phyloP scores from a whole-genome alignment of 495 filamentous ascomycete genomes.

The Tuber umbilicatum region DNA sequence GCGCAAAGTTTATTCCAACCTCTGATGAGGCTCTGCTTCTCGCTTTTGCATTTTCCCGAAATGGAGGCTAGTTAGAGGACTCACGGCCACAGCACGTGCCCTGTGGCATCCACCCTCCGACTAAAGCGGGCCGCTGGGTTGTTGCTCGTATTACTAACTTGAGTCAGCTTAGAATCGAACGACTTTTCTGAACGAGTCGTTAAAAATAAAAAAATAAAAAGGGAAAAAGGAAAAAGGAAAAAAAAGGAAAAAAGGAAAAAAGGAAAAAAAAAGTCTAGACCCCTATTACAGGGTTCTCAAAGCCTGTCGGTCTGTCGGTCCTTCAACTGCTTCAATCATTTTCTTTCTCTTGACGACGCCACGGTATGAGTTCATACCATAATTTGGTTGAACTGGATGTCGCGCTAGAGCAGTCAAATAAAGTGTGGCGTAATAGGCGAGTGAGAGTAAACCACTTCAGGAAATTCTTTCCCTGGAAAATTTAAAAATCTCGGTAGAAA shows the following conservation, averaged over 20 bases:
- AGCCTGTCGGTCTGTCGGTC: not conserved
- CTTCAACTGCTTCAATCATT: not conserved
- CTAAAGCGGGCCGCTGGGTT: not conserved
- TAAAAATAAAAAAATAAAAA: too few species aligned
- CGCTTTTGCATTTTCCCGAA: slow-evolving; percentile 12
- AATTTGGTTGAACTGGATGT: too few species aligned
- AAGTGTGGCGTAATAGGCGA: too few species aligned
- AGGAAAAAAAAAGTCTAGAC: not conserved
- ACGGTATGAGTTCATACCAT: not conserved
- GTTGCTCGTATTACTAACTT: not conserved
- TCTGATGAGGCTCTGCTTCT: slow-evolving; percentile 27
- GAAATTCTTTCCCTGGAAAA: too few species aligned
- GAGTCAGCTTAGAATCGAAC: not conserved
- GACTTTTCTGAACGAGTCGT: not conserved
- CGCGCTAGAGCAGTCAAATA: too few species aligned
- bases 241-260: not conserved
- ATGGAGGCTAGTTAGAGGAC: not conserved
- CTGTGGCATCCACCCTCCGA: not conserved
- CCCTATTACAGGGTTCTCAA: not conserved
- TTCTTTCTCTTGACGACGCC: too few species aligned
- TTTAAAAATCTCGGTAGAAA: too few species aligned
- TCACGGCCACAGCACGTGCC: not conserved
- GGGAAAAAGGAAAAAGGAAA: too few species aligned
- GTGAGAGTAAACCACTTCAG: too few species aligned
- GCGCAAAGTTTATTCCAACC: slow-evolving; percentile 38